Base-by-base conservation (phyloP, 176 grass and related monocot species). In the Aegilops bicornis region DNA sequence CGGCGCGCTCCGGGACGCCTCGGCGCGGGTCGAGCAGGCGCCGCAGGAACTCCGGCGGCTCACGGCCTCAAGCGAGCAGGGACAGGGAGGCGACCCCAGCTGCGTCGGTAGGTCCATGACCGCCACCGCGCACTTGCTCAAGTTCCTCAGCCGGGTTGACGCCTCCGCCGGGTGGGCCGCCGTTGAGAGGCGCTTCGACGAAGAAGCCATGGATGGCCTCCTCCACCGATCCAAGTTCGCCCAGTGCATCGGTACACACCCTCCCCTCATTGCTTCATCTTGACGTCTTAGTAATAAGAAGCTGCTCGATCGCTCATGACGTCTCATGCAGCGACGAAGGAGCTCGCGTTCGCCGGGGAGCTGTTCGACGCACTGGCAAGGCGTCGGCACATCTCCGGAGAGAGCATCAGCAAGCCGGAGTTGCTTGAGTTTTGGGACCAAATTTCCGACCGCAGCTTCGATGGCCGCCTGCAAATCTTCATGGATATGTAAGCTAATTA, bases 401-500 rank as follows among this genome's bases (percentile, higher is more conserved):
- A 95, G 58, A 87, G 65, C 50, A 88, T 95, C 73, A 93, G 83
- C 82, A 97, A 93, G 82, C 84, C 87, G 1, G 95, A 95, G 88
- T 79, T 97, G 64, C 84, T 88, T 37, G 95, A 97, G 76, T 97
- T 95, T 78, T 97, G 92, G 95, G 92, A 97, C 32, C 95, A 95
- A 66, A 91, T 97, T 77, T 85, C 95, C 10, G 95, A 97, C 86
- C 86, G 83, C 64, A 95, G 95, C 68, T 95, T 97, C 79, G 95
- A 97, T 74, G 84, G 86, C 54, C 89, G 92, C 58, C 92, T 97
- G 33, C 92, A 97, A 58, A 95, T 91, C n/a, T 97, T 97, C 89
- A 93, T 97, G 69, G 91, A 97, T 87, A 95, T 97, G 92, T 97
- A 84, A 64, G 79, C n/a, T 1, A 3, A 20, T 58, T 35, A 58